Evolutionary conservation across 192 early-diverging fungal species (phyloP).

Genomic region (Podochytrium sp.): DNA sequence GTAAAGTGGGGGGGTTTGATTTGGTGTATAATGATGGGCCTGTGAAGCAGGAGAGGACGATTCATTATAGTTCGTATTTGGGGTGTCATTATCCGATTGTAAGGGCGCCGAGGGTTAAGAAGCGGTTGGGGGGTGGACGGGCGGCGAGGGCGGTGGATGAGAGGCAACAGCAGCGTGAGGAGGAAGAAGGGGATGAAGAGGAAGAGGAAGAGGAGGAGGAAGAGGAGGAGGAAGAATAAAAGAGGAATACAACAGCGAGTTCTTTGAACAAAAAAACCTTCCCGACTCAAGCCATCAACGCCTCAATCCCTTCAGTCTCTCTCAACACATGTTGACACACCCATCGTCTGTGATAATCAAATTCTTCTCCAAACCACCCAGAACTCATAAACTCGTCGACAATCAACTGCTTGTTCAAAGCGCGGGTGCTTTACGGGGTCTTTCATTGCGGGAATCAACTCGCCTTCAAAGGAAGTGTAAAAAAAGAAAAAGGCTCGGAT

Average conservation of each 20-base stretch:
- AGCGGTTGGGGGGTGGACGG: conserved; percentile 34
- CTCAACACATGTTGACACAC: background rate
- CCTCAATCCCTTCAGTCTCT: background rate
- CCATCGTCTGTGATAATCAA: background rate
- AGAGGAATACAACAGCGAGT: no score
- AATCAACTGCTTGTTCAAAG: no score
- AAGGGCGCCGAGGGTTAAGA: conserved; percentile 53
- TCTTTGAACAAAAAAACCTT: background rate
- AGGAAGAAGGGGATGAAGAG: background rate
- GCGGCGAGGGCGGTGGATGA: no score
- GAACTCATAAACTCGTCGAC: no score
- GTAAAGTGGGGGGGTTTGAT: conserved; percentile 64
- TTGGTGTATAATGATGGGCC: conserved; percentile 70
- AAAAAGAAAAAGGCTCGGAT: no score
- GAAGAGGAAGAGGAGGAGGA: conserved; percentile 20
- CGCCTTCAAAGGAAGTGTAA: no score
- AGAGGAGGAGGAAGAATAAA: conserved; percentile 8
- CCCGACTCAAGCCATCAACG: background rate
- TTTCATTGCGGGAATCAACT: no score
- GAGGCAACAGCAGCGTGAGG: background rate
- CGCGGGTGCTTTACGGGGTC: no score
- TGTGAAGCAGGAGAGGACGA: conserved; percentile 59
- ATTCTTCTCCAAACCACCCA: no score
- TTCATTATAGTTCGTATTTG: conserved; percentile 53
- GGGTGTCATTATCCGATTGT: conserved; percentile 61